Evolutionary conservation across 805 yeast species (phyloP).

Genomic region (Myxozyma monticola): DNA sequence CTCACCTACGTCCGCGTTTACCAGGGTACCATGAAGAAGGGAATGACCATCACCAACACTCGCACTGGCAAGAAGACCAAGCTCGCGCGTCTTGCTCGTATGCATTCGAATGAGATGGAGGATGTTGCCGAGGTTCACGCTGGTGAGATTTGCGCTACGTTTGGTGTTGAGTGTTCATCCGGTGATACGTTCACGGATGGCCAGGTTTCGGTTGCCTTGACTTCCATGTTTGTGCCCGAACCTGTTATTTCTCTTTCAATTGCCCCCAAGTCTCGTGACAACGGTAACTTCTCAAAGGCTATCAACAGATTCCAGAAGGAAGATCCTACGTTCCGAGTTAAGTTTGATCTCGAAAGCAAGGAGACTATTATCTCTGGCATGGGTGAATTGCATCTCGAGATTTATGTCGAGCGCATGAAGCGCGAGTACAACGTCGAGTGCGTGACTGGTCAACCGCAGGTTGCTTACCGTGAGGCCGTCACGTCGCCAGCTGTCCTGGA

Average conservation of each 20-base stretch:
- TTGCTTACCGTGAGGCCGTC: conserved; percentile 94
- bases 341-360: conserved; percentile 84
- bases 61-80: conserved; percentile 92
- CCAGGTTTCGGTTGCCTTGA: conserved; percentile 77
- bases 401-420: conserved; percentile 96
- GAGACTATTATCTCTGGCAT: conserved; percentile 95
- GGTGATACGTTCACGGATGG: conserved; percentile 98
- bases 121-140: conserved; percentile 94
- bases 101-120: conserved; percentile 99
- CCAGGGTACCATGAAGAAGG: conserved; percentile 92
- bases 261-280: conserved; percentile 82
- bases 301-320: conserved; percentile 97
- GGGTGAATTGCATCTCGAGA: conserved; percentile 97
- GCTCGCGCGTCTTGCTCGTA: conserved; percentile 90
- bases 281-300: conserved; percentile 91
- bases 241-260: conserved; percentile 94
- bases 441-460: conserved; percentile 95
- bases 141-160: conserved; percentile 99
- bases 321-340: conserved; percentile 97
- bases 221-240: conserved; percentile 98
- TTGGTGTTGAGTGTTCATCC: conserved; percentile 98
- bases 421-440: conserved; percentile 97
- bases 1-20: conserved; percentile 94
- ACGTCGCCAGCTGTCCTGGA: conserved; percentile 73
- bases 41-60: conserved; percentile 81